Evolutionary conservation across 2,329 filamentous ascomycete species (phyloP).

Genomic region (Zymoseptoria pseudotritici): DNA sequence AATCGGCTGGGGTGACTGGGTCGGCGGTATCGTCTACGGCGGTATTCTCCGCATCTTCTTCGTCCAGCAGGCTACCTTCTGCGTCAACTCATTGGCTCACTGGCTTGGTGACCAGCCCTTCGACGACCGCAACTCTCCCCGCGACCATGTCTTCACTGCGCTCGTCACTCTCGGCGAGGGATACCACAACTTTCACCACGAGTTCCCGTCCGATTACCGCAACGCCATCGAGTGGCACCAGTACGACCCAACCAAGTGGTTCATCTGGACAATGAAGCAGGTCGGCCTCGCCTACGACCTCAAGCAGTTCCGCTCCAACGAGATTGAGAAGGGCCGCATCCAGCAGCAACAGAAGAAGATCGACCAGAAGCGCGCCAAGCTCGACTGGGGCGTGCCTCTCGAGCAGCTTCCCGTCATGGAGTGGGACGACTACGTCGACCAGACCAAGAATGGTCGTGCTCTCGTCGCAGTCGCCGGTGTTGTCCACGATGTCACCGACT

Average conservation of each 20-base stretch:
- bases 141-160: slow-evolving; percentile 80
- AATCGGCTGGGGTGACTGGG: slow-evolving; percentile 72
- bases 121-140: slow-evolving; percentile 84
- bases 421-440: slow-evolving; percentile 78
- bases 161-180: slow-evolving; percentile 79
- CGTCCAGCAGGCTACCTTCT: slow-evolving; percentile 88
- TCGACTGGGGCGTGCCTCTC: slow-evolving; percentile 81
- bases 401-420: slow-evolving; percentile 78
- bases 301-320: slow-evolving; percentile 85
- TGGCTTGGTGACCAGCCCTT: slow-evolving; percentile 91
- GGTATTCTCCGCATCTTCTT: slow-evolving; percentile 83
- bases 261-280: slow-evolving; percentile 77
- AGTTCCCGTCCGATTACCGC: slow-evolving; percentile 88
- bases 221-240: slow-evolving; percentile 88
- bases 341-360: slow-evolving; percentile 91
- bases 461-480: slow-evolving; percentile 75
- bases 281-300: slow-evolving; percentile 77
- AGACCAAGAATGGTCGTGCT: slow-evolving; percentile 69
- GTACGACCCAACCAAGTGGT: slow-evolving; percentile 89
- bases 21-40: slow-evolving; percentile 75
- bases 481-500: slow-evolving; percentile 75
- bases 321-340: slow-evolving; percentile 84
- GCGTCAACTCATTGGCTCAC: slow-evolving; percentile 83
- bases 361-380: slow-evolving; percentile 71
- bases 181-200: slow-evolving; percentile 94